Base-by-base conservation (phyloP, 768 basidiomycete genomes). In the Russula emetica region DNA sequence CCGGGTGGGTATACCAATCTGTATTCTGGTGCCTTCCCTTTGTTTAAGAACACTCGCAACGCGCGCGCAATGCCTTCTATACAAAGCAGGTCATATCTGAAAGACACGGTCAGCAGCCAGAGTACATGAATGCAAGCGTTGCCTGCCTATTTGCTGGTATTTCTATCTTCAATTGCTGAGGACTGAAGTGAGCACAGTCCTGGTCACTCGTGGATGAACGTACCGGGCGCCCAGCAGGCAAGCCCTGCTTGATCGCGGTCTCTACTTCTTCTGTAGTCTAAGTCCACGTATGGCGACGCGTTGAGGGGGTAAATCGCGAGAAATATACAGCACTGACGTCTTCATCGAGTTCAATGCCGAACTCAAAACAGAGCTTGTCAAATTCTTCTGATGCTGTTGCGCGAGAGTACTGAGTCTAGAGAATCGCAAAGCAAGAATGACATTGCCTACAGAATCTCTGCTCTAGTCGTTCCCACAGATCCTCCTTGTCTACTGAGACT, bases 81-180 rank as follows among this genome's bases (percentile, higher is more conserved):
- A 72, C 97, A 99, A 58, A 99, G 83, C 22, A 99, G 82, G 77
- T 99, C 97, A 72, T 98, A 98, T 86, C 96, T 94, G 72, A 11
- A 22, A 55, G 47, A 56, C 53, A 51, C 38, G 22, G 16, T 67
- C 36, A 59, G 38, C 28, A 24, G 52, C 8, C 22, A 57, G 8
- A 26, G 22, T 38, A 5, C 58, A 26, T 24, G 32, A 5, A 28
- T 24, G 18, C n/a, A 51, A 42, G 59, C 54, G 50, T 11, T 18
- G 58, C 70, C 28, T 26, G 85, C 94, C 94, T 87, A 75, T 99
- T 99, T n/a, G 97, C 97, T 51, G 97, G 95, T 50, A 98, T 83
- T 76, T 99, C 97, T 70, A 99, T 97, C 82, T 98, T 99, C 70
- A 99, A 79, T 91, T 97, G 93, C 87, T 98, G 71, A 20, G 67